Percentiles rank a stretch among this genome's conserved stretches.
These are phyloP conservation scores for Solanum sparsipilum DNA, from an alignment of 257 asterid species.

Conservation along the genomic window DNA sequence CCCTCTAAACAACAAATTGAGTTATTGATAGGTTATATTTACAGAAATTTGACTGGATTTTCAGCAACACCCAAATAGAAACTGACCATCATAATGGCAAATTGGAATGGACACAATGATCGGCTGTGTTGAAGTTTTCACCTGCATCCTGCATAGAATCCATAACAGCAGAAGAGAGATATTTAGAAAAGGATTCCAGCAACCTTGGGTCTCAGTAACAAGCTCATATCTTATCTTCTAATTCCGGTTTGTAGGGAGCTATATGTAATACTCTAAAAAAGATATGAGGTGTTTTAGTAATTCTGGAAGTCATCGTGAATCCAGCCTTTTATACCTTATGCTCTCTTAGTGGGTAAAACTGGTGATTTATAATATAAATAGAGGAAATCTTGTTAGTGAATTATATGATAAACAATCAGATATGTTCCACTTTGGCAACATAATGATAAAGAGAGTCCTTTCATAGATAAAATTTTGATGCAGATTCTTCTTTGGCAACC, in stretches of 20 bases:
- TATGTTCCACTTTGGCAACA: background rate
- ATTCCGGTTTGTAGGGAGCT: background rate
- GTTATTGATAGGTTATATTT: background rate
- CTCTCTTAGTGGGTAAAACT: background rate
- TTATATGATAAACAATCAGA: background rate
- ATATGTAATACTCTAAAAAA: background rate
- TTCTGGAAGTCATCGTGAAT: background rate
- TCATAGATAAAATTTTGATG: background rate
- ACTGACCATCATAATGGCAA: conserved; percentile 76
- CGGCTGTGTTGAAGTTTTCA: conserved; percentile 73
- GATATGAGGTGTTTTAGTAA: background rate
- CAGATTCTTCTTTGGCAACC: background rate
- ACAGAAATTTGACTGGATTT: background rate
- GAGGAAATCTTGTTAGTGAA: background rate
- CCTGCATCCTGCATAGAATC: conserved; percentile 81
- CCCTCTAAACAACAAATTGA: background rate
- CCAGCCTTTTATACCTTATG: background rate
- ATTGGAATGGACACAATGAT: conserved; percentile 83
- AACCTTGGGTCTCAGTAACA: background rate
- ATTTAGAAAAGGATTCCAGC: background rate
- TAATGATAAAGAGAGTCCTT: background rate
- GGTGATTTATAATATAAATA: background rate
- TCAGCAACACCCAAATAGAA: conserved; percentile 1
- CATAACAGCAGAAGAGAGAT: background rate
- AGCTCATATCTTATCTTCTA: background rate